phyloP scores from a whole-genome alignment of 2,329 filamentous ascomycete genomes.

The Neopestalotiopsis rosae region DNA sequence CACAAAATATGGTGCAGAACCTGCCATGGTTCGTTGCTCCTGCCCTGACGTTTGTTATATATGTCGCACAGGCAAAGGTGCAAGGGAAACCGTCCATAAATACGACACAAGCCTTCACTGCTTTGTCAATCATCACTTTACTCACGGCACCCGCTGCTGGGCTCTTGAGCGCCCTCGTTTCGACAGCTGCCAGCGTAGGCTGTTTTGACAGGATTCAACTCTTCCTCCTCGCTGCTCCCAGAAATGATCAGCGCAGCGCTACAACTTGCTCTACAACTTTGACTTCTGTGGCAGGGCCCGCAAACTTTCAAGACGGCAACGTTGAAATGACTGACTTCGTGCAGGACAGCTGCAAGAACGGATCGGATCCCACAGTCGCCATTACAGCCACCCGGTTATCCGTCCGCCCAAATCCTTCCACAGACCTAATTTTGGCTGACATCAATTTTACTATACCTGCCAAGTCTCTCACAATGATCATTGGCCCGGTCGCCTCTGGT shows the following conservation, averaged over 20 bases:
- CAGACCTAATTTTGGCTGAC: constrained; percentile 14
- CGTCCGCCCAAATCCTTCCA: neutral
- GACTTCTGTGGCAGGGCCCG: neutral
- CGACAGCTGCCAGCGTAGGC: constrained; percentile 44
- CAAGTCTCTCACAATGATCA: constrained; percentile 42
- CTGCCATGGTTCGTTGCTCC: constrained; percentile 25
- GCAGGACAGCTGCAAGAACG: neutral
- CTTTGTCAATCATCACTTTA: constrained; percentile 45
- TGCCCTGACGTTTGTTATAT: constrained; percentile 37
- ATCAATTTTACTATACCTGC: constrained; percentile 38
- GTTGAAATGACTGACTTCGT: neutral
- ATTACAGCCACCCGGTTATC: neutral
- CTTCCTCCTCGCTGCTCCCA: constrained; percentile 35
- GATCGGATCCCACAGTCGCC: neutral
- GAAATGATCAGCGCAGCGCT: constrained; percentile 22
- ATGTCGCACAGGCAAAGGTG: constrained; percentile 19
- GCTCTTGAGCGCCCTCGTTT: constrained; percentile 34
- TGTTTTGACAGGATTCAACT: constrained; percentile 46
- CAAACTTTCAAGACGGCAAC: neutral
- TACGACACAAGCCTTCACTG: constrained; percentile 42
- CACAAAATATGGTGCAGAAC: constrained; percentile 37
- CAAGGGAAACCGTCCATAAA: constrained; percentile 20
- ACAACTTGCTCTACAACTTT: constrained; percentile 28
- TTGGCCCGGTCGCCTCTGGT: constrained; percentile 49
- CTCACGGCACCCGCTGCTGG: constrained; percentile 35